Percentiles rank a stretch among this genome's conserved stretches.
These are phyloP conservation scores for Zasmidium citrigriseum DNA, from an alignment of 2,329 filamentous ascomycete species.

Conservation along the genomic window DNA sequence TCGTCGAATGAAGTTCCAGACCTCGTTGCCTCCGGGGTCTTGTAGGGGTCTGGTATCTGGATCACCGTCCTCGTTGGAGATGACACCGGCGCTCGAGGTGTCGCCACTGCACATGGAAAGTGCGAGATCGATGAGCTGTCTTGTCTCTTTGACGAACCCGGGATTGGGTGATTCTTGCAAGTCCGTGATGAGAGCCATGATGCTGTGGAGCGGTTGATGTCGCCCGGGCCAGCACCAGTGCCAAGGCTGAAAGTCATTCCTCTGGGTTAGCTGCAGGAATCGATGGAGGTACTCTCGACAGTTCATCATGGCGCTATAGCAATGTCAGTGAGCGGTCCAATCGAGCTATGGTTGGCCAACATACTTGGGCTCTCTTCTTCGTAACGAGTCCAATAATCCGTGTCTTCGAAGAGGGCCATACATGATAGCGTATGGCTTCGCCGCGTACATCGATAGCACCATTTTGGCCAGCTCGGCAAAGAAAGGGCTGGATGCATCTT, in stretches of 20 bases:
- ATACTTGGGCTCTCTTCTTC: constrained; percentile 19
- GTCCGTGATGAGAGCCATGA: constrained; percentile 24
- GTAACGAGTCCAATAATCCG: constrained; percentile 10
- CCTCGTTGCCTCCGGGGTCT: constrained; percentile 16
- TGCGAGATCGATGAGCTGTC: constrained; percentile 20
- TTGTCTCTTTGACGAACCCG: constrained; percentile 14
- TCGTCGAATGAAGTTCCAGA: constrained; percentile 20
- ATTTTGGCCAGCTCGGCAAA: constrained; percentile 19
- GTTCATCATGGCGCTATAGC: constrained; percentile 17
- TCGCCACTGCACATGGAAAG: constrained; percentile 20
- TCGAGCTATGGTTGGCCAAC: not conserved
- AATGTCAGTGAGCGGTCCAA: not conserved
- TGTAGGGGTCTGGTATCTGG: constrained; percentile 16
- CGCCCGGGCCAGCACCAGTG: constrained; percentile 23
- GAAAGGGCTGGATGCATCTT: constrained; percentile 11
- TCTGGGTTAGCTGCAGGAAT: constrained; percentile 18
- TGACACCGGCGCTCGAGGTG: constrained; percentile 14
- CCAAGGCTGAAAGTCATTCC: constrained; percentile 21
- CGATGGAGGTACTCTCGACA: constrained; percentile 21
- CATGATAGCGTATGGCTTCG: constrained; percentile 23
- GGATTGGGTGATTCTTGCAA: constrained; percentile 21
- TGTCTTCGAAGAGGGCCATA: constrained; percentile 20
- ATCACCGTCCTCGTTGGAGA: constrained; percentile 19
- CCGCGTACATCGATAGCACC: constrained; percentile 17
- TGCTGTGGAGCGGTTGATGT: constrained; percentile 26